Evolutionary conservation across 176 grass and related monocot genomes (phyloP).

Genomic region (Eremochloa ophiuroides): DNA sequence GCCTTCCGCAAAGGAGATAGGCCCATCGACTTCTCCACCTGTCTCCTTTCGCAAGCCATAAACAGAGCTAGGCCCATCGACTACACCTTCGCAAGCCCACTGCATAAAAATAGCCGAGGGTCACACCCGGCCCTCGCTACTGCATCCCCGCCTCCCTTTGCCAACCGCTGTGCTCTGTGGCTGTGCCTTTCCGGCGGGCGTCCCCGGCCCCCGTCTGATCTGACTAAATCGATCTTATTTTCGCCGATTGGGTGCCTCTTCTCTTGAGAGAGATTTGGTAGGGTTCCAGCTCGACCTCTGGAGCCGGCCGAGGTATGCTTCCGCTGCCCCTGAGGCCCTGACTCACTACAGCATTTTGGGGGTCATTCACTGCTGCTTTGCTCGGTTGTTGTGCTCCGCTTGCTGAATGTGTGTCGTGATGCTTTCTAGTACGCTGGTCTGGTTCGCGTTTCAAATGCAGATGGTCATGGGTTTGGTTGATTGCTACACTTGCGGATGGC

Average conservation of each 20-base stretch:
- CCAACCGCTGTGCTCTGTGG: neutral
- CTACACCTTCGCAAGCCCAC: no score
- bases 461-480: neutral
- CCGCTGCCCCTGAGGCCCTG: neutral
- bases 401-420: neutral
- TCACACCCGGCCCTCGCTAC: neutral
- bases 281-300: neutral
- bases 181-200: neutral
- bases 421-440: neutral
- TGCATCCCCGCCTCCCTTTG: neutral
- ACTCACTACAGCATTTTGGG: neutral
- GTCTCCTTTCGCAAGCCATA: no score
- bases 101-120: no score
- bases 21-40: no score
- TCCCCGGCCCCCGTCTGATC: neutral
- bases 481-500: neutral
- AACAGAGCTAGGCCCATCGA: no score
- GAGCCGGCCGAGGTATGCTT: conserved; percentile 43
- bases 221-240: neutral
- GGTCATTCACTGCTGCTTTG: neutral
- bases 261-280: neutral
- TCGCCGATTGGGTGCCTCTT: neutral
- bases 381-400: neutral
- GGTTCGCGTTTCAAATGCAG: neutral
- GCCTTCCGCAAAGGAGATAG: no score